A percentile compares a stretch with the other conserved stretches of the same genome.
These are phyloP conservation scores for Maudiozyma humilis DNA, from an alignment of 1,139 yeast genomes.

Conservation along the genomic window DNA sequence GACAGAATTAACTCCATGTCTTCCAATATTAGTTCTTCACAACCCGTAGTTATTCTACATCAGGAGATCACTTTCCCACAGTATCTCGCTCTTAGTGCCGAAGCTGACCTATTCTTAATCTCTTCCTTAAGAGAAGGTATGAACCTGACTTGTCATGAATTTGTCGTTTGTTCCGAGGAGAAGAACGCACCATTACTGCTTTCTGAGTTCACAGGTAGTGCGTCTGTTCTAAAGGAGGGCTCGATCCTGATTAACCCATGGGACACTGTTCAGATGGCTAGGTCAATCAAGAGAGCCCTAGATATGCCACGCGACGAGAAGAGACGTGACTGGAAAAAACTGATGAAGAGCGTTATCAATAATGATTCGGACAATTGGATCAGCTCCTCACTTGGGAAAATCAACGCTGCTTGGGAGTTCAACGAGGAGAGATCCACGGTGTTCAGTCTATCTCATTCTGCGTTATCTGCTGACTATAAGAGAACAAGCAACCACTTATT, in stretches of 20 bases:
- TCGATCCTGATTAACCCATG: slow-evolving; percentile 85
- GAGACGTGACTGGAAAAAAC: slow-evolving; percentile 49
- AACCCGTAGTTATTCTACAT: slow-evolving; percentile 79
- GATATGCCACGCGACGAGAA: slow-evolving; percentile 57
- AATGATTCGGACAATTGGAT: slow-evolving; percentile 79
- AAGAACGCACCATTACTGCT: slow-evolving; percentile 74
- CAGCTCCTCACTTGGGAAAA: slow-evolving; percentile 44
- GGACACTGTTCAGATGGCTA: slow-evolving; percentile 63
- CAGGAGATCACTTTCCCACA: slow-evolving; percentile 86
- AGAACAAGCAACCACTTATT: slow-evolving; percentile 40
- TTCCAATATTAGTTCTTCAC: slow-evolving; percentile 63
- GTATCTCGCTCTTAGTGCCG: slow-evolving; percentile 74
- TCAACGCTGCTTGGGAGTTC: slow-evolving; percentile 53
- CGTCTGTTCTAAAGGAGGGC: slow-evolving; percentile 63
- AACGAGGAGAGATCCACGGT: slow-evolving; percentile 40
- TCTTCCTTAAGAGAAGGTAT: slow-evolving; percentile 93
- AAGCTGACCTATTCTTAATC: slow-evolving; percentile 82
- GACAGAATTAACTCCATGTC: slow-evolving; percentile 76
- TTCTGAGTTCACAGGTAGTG: slow-evolving; percentile 93
- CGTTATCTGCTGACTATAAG: slow-evolving; percentile 32
- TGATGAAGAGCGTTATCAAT: slow-evolving; percentile 49
- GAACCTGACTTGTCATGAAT: slow-evolving; percentile 94
- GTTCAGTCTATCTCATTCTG: slow-evolving; percentile 36
- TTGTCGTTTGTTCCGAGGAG: slow-evolving; percentile 64
- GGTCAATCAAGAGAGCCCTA: slow-evolving; percentile 52